A percentile compares a stretch with the other conserved stretches of the same genome.
Evolutionary conservation across 352 stramenopile species (phyloP).

Genomic region (Vaucheria bursata): DNA sequence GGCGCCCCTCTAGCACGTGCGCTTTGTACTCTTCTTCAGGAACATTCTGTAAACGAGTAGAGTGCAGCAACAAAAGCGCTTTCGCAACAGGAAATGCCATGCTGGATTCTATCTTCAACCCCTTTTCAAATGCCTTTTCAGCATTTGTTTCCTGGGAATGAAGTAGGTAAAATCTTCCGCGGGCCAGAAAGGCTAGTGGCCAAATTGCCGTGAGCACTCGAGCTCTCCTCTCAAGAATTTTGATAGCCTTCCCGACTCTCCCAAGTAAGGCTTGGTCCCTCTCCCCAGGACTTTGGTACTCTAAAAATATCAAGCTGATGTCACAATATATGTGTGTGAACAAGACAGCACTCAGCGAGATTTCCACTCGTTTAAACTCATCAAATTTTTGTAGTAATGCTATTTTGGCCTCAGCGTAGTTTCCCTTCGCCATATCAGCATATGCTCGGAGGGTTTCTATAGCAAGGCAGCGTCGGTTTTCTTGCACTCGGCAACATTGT

Average conservation of each 20-base stretch:
- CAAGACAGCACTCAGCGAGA: conserved; percentile 15
- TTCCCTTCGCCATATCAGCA: conserved; percentile 5
- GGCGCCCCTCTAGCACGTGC: conserved; percentile 13
- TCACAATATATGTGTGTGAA: conserved; percentile 13
- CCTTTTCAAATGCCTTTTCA: conserved; percentile 21
- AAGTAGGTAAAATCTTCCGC: conserved; percentile 25
- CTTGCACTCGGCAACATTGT: not conserved
- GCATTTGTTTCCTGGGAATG: conserved; percentile 15
- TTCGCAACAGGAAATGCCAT: conserved; percentile 22
- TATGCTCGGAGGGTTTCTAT: conserved; percentile 29
- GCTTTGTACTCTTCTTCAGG: conserved; percentile 23
- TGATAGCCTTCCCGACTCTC: not conserved
- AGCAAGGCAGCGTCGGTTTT: conserved; percentile 11
- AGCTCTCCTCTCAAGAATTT: not conserved
- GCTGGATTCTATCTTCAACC: conserved; percentile 10
- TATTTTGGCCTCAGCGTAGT: conserved; percentile 7
- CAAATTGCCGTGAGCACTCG: conserved; percentile 30
- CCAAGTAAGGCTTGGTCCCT: not conserved
- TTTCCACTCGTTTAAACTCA: conserved; percentile 5
- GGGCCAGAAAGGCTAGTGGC: conserved; percentile 18
- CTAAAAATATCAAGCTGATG: conserved; percentile 12
- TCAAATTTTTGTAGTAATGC: conserved; percentile 10
- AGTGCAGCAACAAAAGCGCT: conserved; percentile 33
- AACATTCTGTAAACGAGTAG: conserved; percentile 16
- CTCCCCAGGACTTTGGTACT: conserved; percentile 12